Base-by-base conservation (phyloP, 495 filamentous ascomycete species). In the Lophiotrema nucula region DNA sequence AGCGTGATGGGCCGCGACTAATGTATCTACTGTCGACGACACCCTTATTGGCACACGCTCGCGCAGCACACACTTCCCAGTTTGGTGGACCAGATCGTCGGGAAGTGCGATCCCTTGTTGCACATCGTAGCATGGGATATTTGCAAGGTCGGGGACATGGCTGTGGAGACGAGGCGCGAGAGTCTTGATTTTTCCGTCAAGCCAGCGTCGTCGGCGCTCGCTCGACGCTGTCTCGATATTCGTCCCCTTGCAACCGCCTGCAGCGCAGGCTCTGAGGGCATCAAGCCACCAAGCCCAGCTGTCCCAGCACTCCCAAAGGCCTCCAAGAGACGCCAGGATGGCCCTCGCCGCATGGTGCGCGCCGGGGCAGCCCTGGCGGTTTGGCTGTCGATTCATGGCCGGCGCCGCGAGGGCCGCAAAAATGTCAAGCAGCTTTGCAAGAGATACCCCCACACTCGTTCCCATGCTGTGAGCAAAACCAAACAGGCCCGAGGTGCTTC, bases 61-160 rank as follows among this genome's bases (percentile, higher is more conserved):
- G 41, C 53, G 27, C 48, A 45, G 43, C 48, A 60, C 56, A 53
- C 37, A 42, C 56, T 46, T 60, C 56, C 56, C 56, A 60, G 56
- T 44, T 45, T 25, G 46, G 56, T 44, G 46, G 38, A 48, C 60
- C 60, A 64, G 60, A 64, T 64, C 60, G 60, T 53, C 60, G 60
- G 60, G 47, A 57, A 45, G 53, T 46, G 35, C 51, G 51, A 51
- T 55, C 58, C 58, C 58, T 62, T 58, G 53, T 57, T 47, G 60
- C 60, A 64, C 54, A 64, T 64, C 60, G 60, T 50, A 19, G 53
- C 42, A 58, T 57, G 46, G 49, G n/a, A 10, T 47, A 46, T 33
- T 47, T 46, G 39, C 21, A 19, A 45, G 6, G 19, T 5, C 47
- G n/a, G 28, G n/a, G 47, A 31, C 18, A 19, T n/a, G 46, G 18